Percentiles rank a stretch among this genome's conserved stretches.
Evolutionary conservation across 495 filamentous ascomycete species (phyloP).

Genomic region (Podospora tetraspora): DNA sequence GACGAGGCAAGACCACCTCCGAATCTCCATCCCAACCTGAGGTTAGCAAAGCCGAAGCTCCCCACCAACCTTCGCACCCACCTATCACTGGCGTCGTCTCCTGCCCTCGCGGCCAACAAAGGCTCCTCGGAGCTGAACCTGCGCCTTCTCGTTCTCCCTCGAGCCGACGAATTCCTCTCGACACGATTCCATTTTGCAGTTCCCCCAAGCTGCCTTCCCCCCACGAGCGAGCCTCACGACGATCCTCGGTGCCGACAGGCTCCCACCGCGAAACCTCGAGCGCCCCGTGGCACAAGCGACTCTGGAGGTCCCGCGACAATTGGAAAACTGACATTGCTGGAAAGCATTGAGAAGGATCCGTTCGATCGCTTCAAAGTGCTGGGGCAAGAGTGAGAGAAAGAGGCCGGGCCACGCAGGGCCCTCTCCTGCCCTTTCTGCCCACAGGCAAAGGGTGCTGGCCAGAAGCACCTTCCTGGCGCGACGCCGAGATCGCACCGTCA

Average conservation of each 20-base stretch:
- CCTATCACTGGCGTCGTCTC: background rate
- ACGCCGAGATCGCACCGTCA: background rate
- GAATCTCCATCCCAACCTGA: too few species aligned
- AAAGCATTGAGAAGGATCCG: slow-evolving; percentile 1
- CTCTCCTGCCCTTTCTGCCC: background rate
- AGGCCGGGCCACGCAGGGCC: background rate
- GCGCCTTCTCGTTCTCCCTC: background rate
- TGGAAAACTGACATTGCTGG: background rate
- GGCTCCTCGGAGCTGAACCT: background rate
- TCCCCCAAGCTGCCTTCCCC: background rate
- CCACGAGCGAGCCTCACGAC: background rate
- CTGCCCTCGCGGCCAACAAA: too few species aligned
- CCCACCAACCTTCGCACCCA: too few species aligned
- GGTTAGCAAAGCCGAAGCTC: too few species aligned
- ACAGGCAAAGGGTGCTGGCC: background rate
- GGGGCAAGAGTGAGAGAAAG: background rate
- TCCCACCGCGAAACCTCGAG: background rate
- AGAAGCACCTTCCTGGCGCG: background rate
- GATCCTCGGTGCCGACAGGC: background rate
- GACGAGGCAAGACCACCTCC: background rate
- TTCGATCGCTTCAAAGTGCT: background rate
- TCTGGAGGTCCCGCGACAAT: background rate
- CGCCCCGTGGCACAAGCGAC: background rate
- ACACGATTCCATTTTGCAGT: background rate
- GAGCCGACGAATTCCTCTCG: background rate